Evolutionary conservation across 2,329 filamentous ascomycete genomes (phyloP), one percentile per base, ranked within the genome.

Genomic region (Aspergillus unguis): DNA sequence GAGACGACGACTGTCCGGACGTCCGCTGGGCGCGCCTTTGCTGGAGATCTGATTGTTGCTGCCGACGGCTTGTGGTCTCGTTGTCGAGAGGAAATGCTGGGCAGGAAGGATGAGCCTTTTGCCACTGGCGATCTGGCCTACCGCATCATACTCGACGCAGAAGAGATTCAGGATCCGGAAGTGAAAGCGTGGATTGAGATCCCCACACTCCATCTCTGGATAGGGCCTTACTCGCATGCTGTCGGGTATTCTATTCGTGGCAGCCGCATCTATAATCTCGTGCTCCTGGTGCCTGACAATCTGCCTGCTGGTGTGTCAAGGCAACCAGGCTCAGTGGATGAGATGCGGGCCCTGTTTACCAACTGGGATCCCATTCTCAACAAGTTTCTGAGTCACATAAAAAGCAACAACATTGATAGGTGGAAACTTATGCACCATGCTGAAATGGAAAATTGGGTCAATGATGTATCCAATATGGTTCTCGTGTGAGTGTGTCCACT

Each of bases 401-500:
- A 0, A 61, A 65, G 26, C 65, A 74, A 23, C 17, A 31, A 9
- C 23, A 40, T 17, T n/a, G 25, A n/a, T 11, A 26, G 4, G 3
- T 6, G 2, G 9, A n/a, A 27, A 2, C 62, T 55, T 35, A 73
- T 23, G 32, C 1, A 9, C 7, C 6, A 10, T n/a, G 52, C 32
- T 5, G 48, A 5, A 53, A 50, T 10, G 45, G 49, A 3, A 55
- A 55, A 31, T 36, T 55, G 1, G 86, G 84, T 84, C 78, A 80
- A 54, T 73, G 87, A 48, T 79, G 82, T 54, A 78, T 81, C 52
- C 62, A 76, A 76, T 54, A 75, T 78, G 4, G 73, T 87, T 28
- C 73, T 79, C 0, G 78, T 75, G 2, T 87, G 83, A 84, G 74
- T 80, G 6, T 75, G 80, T 60, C 63, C 68, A 0, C 61, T 58